phyloP scores from a whole-genome alignment of 305 asterid species.

The Fraxinus xanthoxyloides region DNA sequence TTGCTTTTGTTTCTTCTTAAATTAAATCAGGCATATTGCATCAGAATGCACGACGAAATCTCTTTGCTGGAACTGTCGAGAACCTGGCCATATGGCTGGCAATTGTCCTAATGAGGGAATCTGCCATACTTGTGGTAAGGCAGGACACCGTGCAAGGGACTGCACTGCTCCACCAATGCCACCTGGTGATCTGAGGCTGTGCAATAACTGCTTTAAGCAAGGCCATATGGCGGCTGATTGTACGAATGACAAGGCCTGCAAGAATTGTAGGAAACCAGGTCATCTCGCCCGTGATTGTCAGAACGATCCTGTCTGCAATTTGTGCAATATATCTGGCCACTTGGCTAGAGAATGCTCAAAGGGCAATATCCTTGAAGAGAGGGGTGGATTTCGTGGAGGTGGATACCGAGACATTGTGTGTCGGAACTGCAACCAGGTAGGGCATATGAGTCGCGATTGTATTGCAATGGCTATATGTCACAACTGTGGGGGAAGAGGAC shows the following conservation, averaged over 20 bases:
- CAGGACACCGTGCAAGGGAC: constrained; percentile 39
- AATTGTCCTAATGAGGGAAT: constrained; percentile 38
- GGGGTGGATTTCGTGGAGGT: constrained; percentile 27
- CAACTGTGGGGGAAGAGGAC: constrained; percentile 89
- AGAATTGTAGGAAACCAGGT: constrained; percentile 37
- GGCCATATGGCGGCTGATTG: constrained; percentile 43
- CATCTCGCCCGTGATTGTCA: constrained; percentile 38
- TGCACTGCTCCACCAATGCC: constrained; percentile 26
- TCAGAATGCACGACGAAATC: constrained; percentile 38
- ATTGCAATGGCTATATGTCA: constrained; percentile 58
- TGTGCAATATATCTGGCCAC: constrained; percentile 31
- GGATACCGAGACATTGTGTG: constrained; percentile 36
- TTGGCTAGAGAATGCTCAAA: constrained; percentile 28
- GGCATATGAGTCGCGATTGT: constrained; percentile 59
- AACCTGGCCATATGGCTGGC: constrained; percentile 42
- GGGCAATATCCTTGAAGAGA: constrained; percentile 24
- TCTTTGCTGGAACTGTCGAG: constrained; percentile 43
- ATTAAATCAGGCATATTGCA: constrained; percentile 37
- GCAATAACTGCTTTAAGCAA: constrained; percentile 39
- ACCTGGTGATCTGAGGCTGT: constrained; percentile 29
- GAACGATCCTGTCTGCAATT: constrained; percentile 37
- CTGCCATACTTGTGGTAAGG: constrained; percentile 40
- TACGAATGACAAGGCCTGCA: constrained; percentile 37
- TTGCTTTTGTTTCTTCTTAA: neutral
- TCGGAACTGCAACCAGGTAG: constrained; percentile 42